phyloP scores from a whole-genome alignment of 2,329 filamentous ascomycete species.

The Penicillium hesseltinei region DNA sequence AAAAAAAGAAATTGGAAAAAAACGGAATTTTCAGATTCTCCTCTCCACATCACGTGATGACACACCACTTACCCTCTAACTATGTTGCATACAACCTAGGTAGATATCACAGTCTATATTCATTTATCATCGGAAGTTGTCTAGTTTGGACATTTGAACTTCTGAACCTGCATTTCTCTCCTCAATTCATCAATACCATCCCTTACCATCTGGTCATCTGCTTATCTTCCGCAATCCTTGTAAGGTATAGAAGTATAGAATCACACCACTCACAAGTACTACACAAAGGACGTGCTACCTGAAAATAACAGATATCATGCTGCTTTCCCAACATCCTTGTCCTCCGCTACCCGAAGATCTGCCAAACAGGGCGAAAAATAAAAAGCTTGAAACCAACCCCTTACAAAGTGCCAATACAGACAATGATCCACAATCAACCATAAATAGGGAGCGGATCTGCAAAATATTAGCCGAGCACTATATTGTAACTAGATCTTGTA shows the following conservation, averaged over 20 bases:
- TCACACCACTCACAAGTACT: slow-evolving; percentile 1
- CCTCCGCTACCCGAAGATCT: slow-evolving; percentile 30
- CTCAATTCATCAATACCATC: too few relatives aligned
- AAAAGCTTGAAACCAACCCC: slow-evolving; percentile 52
- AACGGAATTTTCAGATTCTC: slow-evolving; percentile 11
- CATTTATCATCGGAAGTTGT: not conserved
- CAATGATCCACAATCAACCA: slow-evolving; percentile 56
- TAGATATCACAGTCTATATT: not conserved
- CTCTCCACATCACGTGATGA: slow-evolving; percentile 24
- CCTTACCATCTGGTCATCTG: not conserved
- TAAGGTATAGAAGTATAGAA: slow-evolving; percentile 8
- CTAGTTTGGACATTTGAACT: not conserved
- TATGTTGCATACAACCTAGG: not conserved
- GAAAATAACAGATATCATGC: slow-evolving; percentile 14
- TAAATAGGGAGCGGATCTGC: slow-evolving; percentile 50
- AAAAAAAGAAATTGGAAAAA: slow-evolving; percentile 14
- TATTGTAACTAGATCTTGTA: not conserved
- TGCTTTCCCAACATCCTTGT: slow-evolving; percentile 16
- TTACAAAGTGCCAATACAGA: slow-evolving; percentile 50
- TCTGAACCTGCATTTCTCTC: not conserved
- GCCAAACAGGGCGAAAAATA: slow-evolving; percentile 52
- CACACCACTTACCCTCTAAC: too few relatives aligned
- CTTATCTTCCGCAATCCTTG: slow-evolving; percentile 10
- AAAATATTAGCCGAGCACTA: not conserved
- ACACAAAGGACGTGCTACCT: slow-evolving; percentile 2